A percentile compares a stretch with the other conserved stretches of the same genome.
Evolutionary conservation across 495 filamentous ascomycete genomes (phyloP).

Genomic region (Podospora pseudoanserina): DNA sequence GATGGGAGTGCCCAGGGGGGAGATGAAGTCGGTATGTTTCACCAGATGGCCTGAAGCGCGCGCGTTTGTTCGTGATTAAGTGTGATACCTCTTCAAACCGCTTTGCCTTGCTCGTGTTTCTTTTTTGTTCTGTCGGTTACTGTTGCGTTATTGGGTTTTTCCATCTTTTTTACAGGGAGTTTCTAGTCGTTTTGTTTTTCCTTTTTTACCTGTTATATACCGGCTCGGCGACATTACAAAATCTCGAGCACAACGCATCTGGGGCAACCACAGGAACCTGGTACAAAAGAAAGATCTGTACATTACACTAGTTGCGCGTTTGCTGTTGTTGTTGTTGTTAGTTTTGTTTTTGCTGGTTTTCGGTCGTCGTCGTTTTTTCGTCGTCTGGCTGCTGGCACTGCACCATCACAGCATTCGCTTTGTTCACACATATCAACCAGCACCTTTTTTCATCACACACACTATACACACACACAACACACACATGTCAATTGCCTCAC

Average conservation of each 20-base stretch:
- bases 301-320: slow-evolving; percentile 41
- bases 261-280: slow-evolving; percentile 37
- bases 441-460: slow-evolving; percentile 27
- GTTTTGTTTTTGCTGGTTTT: slow-evolving; percentile 38
- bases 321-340: slow-evolving; percentile 31
- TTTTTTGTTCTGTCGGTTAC: slow-evolving; percentile 19
- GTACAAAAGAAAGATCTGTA: slow-evolving; percentile 42
- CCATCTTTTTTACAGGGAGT: slow-evolving; percentile 18
- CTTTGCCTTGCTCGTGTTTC: slow-evolving; percentile 4
- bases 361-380: slow-evolving; percentile 33
- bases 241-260: slow-evolving; percentile 30
- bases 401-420: slow-evolving; percentile 34
- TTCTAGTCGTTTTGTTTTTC: slow-evolving; percentile 28
- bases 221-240: slow-evolving; percentile 35
- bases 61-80: slow-evolving; percentile 47
- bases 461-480: slow-evolving; percentile 4
- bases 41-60: slow-evolving; percentile 62
- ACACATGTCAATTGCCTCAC: slow-evolving; percentile 14
- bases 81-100: slow-evolving; percentile 47
- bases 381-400: slow-evolving; percentile 37
- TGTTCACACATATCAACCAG: slow-evolving; percentile 36
- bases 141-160: slow-evolving; percentile 23
- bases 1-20: slow-evolving; percentile 64
- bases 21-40: slow-evolving; percentile 96
- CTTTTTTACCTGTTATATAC: slow-evolving; percentile 45